Conservation (phyloP, 306 rosid species). For the Ziziphus jujuba region DNA sequence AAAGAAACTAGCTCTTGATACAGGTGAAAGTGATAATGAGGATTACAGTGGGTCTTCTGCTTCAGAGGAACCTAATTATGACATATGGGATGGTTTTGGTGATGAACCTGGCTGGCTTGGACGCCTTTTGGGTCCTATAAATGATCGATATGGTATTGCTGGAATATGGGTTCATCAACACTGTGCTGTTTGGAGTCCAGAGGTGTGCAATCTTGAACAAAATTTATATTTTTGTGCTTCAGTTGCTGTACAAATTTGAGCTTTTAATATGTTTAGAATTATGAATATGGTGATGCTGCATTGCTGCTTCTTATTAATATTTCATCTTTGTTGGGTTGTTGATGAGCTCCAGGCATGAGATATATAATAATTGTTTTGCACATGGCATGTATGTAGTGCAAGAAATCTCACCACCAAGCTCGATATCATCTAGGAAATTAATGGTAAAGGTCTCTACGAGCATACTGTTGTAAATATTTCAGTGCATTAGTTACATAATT, state of each 20-base stretch:
- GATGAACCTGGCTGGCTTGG: constrained; percentile 97
- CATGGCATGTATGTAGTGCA: no score
- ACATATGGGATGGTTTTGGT: constrained; percentile 94
- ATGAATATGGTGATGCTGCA: constrained; percentile 22
- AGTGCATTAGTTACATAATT: no score
- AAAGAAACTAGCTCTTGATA: constrained; percentile 61
- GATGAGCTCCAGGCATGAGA: no score
- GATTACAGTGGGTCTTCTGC: constrained; percentile 76
- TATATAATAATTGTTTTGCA: no score
- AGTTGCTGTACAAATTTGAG: constrained; percentile 24
- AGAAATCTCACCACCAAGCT: no score
- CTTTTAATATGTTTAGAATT: constrained; percentile 19
- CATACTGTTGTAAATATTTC: no score
- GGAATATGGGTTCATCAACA: constrained; percentile 98
- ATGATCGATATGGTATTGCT: constrained; percentile 90
- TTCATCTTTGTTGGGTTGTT: constrained; percentile 2
- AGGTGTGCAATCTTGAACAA: constrained; percentile 56
- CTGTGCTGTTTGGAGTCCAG: constrained; percentile 99
- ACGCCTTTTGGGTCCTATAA: constrained; percentile 87
- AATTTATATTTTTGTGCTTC: constrained; percentile 23
- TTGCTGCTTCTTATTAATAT: constrained; percentile 21
- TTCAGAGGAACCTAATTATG: constrained; percentile 79
- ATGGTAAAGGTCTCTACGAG: no score
- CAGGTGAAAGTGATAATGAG: constrained; percentile 84
- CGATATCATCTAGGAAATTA: no score